Evolutionary conservation across 2,329 filamentous ascomycete species (phyloP).

Genomic region (Cladorrhinum sp.): DNA sequence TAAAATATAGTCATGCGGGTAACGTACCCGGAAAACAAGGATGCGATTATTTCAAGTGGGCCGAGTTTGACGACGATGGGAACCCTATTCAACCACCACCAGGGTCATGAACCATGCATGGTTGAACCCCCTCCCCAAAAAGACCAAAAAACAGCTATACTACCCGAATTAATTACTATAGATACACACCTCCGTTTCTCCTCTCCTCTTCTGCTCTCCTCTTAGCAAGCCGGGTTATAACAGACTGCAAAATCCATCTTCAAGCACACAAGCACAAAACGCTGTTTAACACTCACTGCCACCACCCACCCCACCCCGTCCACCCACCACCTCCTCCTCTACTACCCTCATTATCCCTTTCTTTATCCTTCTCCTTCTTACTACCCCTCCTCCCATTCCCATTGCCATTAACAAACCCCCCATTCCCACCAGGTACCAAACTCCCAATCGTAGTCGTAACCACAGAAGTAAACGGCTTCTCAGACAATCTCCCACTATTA

Average conservation of each 20-base stretch:
- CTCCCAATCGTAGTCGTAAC: background rate
- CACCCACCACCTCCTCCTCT: slow-evolving; percentile 5
- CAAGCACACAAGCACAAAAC: too few relatives aligned
- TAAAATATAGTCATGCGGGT: slow-evolving; percentile 55
- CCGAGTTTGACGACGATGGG: slow-evolving; percentile 81
- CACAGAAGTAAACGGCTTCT: slow-evolving; percentile 1
- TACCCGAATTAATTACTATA: background rate
- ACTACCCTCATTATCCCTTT: slow-evolving; percentile 4
- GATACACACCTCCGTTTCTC: background rate
- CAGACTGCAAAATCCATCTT: too few relatives aligned
- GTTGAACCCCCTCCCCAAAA: background rate
- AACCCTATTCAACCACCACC: slow-evolving; percentile 48
- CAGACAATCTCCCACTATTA: background rate
- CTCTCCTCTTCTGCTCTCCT: too few relatives aligned
- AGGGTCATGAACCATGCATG: too few relatives aligned
- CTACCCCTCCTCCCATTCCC: background rate
- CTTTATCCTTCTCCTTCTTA: slow-evolving; percentile 15
- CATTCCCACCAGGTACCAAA: background rate
- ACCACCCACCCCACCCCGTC: slow-evolving; percentile 21
- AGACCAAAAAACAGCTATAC: background rate
- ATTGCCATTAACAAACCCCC: background rate
- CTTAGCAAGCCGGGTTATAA: too few relatives aligned
- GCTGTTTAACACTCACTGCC: slow-evolving; percentile 12
- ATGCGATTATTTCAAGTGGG: slow-evolving; percentile 82
- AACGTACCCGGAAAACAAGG: slow-evolving; percentile 65